These are phyloP conservation scores for Penicillium fuscoglaucum DNA, from an alignment of 2,329 filamentous ascomycete species.

Conservation along the genomic window DNA sequence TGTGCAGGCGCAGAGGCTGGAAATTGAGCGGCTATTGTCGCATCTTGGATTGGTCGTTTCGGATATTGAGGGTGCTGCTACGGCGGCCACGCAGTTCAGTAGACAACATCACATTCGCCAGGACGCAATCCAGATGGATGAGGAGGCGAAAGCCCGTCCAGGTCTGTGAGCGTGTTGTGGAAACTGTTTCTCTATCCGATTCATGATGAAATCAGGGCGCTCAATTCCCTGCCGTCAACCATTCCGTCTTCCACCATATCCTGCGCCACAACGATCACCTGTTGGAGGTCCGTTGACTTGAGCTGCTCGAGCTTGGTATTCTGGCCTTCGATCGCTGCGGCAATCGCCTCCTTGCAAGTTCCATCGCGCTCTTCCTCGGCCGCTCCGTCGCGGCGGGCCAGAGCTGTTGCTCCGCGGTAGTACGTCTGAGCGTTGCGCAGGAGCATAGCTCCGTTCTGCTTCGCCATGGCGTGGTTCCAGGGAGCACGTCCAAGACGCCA, in stretches of 20 bases:
- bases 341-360: conserved; percentile 51
- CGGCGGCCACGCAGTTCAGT: conserved; percentile 43
- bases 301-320: conserved; percentile 42
- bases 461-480: conserved; percentile 43
- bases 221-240: conserved; percentile 39
- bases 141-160: conserved; percentile 38
- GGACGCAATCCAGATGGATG: conserved; percentile 47
- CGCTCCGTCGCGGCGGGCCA: conserved; percentile 44
- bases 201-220: conserved; percentile 37
- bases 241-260: conserved; percentile 57
- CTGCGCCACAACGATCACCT: conserved; percentile 47
- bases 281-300: conserved; percentile 36
- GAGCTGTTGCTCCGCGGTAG: conserved; percentile 54
- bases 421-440: conserved; percentile 59
- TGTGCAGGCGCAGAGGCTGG: conserved; percentile 55
- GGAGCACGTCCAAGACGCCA: conserved; percentile 52
- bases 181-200: neutral
- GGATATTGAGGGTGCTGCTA: conserved; percentile 56
- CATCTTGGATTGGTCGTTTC: conserved; percentile 57
- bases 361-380: conserved; percentile 47
- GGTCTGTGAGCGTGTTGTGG: conserved; percentile 26
- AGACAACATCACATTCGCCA: conserved; percentile 40
- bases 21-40: conserved; percentile 57
- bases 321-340: conserved; percentile 46
- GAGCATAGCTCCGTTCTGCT: conserved; percentile 49